phyloP scores from a whole-genome alignment of 495 filamentous ascomycete species.

The Thozetella sp. region DNA sequence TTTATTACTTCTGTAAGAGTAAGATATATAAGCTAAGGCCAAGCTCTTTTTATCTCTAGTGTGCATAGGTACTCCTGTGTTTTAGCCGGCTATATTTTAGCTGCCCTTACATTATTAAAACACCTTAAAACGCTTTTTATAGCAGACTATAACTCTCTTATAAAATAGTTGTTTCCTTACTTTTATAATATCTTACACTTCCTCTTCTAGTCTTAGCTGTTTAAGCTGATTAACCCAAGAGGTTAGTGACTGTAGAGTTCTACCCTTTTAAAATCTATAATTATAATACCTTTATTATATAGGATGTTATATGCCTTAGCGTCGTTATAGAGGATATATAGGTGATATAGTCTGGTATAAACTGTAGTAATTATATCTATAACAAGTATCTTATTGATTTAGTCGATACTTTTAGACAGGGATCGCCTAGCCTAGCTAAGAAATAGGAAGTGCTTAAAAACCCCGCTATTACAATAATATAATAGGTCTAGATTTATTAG shows the following conservation, averaged over 20 bases:
- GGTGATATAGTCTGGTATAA: conserved; percentile 16
- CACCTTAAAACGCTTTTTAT: background rate
- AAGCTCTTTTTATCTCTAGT: too few relatives aligned
- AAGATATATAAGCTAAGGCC: too few relatives aligned
- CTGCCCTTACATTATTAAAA: too few relatives aligned
- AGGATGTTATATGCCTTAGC: conserved; percentile 22
- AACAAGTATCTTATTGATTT: background rate
- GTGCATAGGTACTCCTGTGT: too few relatives aligned
- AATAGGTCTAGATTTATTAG: conserved; percentile 22
- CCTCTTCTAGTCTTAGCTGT: background rate
- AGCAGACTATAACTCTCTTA: background rate
- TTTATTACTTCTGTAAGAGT: too few relatives aligned
- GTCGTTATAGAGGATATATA: conserved; percentile 19
- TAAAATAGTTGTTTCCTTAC: background rate
- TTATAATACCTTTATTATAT: conserved; percentile 19
- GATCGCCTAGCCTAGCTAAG: conserved; percentile 29
- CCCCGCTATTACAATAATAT: conserved; percentile 25
- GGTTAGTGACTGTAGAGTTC: background rate
- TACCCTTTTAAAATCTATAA: conserved; percentile 24
- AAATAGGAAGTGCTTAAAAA: conserved; percentile 30
- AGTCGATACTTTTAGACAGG: conserved; percentile 9
- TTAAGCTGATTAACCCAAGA: background rate
- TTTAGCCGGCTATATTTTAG: too few relatives aligned
- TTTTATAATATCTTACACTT: background rate
- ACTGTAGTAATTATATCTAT: conserved; percentile 6